These are phyloP conservation scores for Penicillium desertorum DNA, from an alignment of 495 filamentous ascomycete genomes.

Conservation along the genomic window DNA sequence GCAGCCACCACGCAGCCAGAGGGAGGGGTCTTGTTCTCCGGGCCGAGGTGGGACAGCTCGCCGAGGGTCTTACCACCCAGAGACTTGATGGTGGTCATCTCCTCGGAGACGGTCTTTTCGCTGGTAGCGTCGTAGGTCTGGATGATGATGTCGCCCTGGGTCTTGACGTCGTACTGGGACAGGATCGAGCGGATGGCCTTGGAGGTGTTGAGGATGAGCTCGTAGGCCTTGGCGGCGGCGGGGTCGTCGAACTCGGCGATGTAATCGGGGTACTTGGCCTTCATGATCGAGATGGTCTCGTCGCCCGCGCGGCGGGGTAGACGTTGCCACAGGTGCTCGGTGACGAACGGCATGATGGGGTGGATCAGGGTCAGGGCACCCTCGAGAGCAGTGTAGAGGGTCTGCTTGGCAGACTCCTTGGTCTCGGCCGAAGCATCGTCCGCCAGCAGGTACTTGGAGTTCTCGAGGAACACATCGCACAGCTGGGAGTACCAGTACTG, in stretches of 20 bases:
- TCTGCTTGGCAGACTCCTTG: slow-evolving; percentile 60
- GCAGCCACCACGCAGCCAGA: slow-evolving; percentile 69
- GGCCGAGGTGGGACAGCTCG: slow-evolving; percentile 47
- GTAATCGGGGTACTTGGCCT: slow-evolving; percentile 63
- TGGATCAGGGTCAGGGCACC: slow-evolving; percentile 65
- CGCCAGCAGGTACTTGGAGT: slow-evolving; percentile 72
- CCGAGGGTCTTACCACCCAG: slow-evolving; percentile 62
- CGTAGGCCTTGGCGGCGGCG: slow-evolving; percentile 60
- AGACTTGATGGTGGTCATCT: slow-evolving; percentile 61
- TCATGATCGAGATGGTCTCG: slow-evolving; percentile 64
- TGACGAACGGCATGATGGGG: slow-evolving; percentile 79
- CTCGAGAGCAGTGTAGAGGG: slow-evolving; percentile 69
- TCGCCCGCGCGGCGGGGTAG: slow-evolving; percentile 65
- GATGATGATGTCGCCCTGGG: slow-evolving; percentile 55
- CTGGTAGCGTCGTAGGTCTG: slow-evolving; percentile 58
- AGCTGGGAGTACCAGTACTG: slow-evolving; percentile 68
- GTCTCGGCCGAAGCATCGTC: slow-evolving; percentile 56
- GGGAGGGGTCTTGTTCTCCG: slow-evolving; percentile 55
- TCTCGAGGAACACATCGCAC: slow-evolving; percentile 71
- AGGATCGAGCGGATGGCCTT: slow-evolving; percentile 58
- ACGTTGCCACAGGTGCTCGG: slow-evolving; percentile 77
- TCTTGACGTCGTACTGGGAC: slow-evolving; percentile 59
- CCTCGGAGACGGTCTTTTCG: slow-evolving; percentile 55
- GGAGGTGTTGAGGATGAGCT: slow-evolving; percentile 61
- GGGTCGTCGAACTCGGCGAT: slow-evolving; percentile 55